These are phyloP conservation scores for Chlorociboria aeruginascens DNA, from an alignment of 495 filamentous ascomycete species.

Conservation along the genomic window DNA sequence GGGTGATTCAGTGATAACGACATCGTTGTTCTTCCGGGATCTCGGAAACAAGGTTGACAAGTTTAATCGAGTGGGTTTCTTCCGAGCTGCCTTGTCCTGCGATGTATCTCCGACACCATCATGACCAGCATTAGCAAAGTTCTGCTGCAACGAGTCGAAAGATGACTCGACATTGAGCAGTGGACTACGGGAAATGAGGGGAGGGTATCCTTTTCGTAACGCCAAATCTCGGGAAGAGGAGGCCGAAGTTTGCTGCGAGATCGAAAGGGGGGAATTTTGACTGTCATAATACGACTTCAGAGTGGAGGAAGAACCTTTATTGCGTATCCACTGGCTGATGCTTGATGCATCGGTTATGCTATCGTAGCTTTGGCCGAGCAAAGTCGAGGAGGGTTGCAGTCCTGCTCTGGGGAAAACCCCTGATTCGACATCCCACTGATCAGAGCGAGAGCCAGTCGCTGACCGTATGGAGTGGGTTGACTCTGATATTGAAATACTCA, in stretches of 20 bases:
- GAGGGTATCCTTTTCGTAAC: constrained; percentile 38
- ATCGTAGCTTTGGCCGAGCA: constrained; percentile 14
- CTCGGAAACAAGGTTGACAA: constrained; percentile 28
- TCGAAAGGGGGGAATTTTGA: constrained; percentile 34
- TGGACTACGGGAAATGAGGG: constrained; percentile 29
- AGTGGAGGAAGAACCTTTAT: constrained; percentile 38
- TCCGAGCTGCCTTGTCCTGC: constrained; percentile 19
- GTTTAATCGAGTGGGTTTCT: constrained; percentile 38
- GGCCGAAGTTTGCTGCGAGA: constrained; percentile 42
- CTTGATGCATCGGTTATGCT: constrained; percentile 26
- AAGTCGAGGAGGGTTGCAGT: constrained; percentile 11
- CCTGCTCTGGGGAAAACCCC: constrained; percentile 27
- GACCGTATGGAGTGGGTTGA: constrained; percentile 29
- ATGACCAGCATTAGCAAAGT: background rate
- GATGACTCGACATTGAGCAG: constrained; percentile 13
- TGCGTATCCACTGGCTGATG: constrained; percentile 18
- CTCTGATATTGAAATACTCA: constrained; percentile 38
- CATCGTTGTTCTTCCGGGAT: constrained; percentile 18
- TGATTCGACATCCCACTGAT: constrained; percentile 35
- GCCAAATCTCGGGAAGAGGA: constrained; percentile 27
- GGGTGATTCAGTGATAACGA: constrained; percentile 20
- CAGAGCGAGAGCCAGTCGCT: constrained; percentile 17
- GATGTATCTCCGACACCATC: background rate
- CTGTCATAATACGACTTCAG: constrained; percentile 40
- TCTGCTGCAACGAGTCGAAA: constrained; percentile 5